A percentile compares a stretch with the other conserved stretches of the same genome.
Evolutionary conservation across 106 monocot species (phyloP).

Genomic region (Xerophyta viscosa): DNA sequence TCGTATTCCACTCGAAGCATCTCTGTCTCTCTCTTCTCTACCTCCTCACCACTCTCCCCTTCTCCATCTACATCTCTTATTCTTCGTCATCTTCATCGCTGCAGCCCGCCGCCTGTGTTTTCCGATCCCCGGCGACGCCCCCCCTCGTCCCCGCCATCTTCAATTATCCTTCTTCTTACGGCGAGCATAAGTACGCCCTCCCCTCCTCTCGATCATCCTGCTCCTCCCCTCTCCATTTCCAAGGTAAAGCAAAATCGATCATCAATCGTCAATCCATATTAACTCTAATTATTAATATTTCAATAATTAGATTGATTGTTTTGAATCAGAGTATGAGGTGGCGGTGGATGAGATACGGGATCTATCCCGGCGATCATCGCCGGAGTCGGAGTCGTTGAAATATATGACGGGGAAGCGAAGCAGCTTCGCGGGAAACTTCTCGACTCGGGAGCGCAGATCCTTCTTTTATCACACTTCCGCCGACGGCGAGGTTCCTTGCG

Average conservation of each 20-base stretch:
- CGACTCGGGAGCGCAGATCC: slow-evolving; percentile 37
- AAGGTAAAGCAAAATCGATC: slow-evolving; percentile 41
- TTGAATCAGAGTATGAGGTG: slow-evolving; percentile 36
- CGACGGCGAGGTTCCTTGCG: slow-evolving; percentile 48
- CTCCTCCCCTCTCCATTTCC: slow-evolving; percentile 50
- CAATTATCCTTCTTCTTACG: slow-evolving; percentile 61
- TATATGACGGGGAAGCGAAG: slow-evolving; percentile 23
- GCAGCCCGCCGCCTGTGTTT: slow-evolving; percentile 23
- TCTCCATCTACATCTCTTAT: slow-evolving; percentile 55
- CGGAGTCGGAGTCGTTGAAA: slow-evolving; percentile 26
- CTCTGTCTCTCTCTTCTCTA: slow-evolving; percentile 81
- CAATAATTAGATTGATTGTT: background rate
- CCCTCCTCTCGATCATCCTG: slow-evolving; percentile 51
- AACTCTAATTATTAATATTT: no score
- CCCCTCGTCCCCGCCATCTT: slow-evolving; percentile 18
- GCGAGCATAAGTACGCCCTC: slow-evolving; percentile 85
- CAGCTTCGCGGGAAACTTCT: slow-evolving; percentile 67
- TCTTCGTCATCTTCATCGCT: slow-evolving; percentile 11
- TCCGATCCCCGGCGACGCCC: background rate
- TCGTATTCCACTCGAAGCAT: slow-evolving; percentile 76
- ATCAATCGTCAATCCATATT: background rate
- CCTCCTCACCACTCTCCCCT: slow-evolving; percentile 63
- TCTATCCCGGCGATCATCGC: slow-evolving; percentile 16
- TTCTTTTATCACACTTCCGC: slow-evolving; percentile 32
- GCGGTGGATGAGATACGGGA: slow-evolving; percentile 50